A percentile compares a stretch with the other conserved stretches of the same genome.
Evolutionary conservation across 768 basidiomycete genomes (phyloP).

Genomic region (Dacryopinax primogenitus): DNA sequence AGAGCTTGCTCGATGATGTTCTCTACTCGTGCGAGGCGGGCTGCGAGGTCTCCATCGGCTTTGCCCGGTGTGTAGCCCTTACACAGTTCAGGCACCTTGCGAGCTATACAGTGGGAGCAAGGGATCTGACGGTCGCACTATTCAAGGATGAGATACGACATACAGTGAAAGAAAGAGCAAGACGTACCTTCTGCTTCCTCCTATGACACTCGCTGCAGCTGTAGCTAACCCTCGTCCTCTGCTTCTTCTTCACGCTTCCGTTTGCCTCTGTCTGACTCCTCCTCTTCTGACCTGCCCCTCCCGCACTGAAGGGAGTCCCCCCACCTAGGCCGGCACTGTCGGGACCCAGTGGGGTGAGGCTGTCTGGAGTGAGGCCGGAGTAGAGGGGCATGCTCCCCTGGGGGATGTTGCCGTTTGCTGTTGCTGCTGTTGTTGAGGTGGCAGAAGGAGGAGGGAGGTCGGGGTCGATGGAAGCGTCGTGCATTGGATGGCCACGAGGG

Average conservation of each 20-base stretch:
- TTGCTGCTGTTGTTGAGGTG: neutral
- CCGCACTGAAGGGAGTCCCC: neutral
- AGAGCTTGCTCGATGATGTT: constrained; percentile 69
- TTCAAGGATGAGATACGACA: constrained; percentile 9
- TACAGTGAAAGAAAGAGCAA: constrained; percentile 3
- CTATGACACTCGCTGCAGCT: constrained; percentile 55
- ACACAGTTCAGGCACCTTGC: constrained; percentile 78
- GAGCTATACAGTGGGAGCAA: constrained; percentile 61
- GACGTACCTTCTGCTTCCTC: constrained; percentile 65
- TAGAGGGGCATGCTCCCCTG: too few relatives aligned
- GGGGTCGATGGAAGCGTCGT: neutral
- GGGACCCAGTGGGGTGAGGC: neutral
- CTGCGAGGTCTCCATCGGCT: constrained; percentile 55
- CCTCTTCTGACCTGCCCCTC: neutral
- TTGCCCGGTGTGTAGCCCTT: constrained; percentile 83
- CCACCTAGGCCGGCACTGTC: neutral
- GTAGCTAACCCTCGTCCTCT: constrained; percentile 14
- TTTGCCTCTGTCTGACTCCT: neutral
- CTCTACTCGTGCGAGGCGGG: constrained; percentile 61
- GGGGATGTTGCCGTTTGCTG: too few relatives aligned
- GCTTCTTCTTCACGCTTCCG: constrained; percentile 1
- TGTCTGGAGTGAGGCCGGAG: neutral
- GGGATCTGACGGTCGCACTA: constrained; percentile 79
- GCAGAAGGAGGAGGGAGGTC: too few relatives aligned
- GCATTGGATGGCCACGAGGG: too few relatives aligned